Evolutionary conservation across 1,284 basidiomycete species (phyloP).

Genomic region (Sporisorium exsertum): DNA sequence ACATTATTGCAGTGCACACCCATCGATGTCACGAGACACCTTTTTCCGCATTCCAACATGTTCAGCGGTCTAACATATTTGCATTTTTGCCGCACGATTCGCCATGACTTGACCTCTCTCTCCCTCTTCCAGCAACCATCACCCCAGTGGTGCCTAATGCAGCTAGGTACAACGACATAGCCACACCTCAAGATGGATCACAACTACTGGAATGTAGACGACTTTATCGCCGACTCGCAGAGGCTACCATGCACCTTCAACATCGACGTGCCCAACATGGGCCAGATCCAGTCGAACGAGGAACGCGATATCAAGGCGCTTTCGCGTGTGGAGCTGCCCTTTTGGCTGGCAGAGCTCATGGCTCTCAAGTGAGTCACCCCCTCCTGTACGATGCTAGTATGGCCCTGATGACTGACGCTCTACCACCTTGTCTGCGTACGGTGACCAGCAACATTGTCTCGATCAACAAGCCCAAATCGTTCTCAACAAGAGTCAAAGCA

Average conservation of each 20-base stretch:
- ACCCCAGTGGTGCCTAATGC: not conserved
- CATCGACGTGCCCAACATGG: constrained; percentile 64
- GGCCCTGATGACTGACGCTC: not conserved
- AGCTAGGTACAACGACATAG: not conserved
- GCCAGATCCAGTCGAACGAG: constrained; percentile 60
- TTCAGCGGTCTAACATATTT: not conserved
- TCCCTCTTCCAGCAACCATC: not conserved
- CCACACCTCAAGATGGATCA: constrained; percentile 52
- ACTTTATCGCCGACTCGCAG: constrained; percentile 61
- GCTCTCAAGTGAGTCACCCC: constrained; percentile 59
- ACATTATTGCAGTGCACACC: not conserved
- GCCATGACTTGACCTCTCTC: not conserved
- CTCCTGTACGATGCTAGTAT: not conserved
- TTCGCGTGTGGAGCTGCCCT: constrained; percentile 63
- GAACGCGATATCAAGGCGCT: constrained; percentile 59
- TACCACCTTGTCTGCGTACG: not conserved
- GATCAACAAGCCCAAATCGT: constrained; percentile 63
- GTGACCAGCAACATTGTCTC: constrained; percentile 55
- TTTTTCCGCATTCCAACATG: not conserved
- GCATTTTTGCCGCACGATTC: not conserved
- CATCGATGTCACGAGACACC: too few species aligned
- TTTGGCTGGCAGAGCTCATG: constrained; percentile 66
- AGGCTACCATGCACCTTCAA: constrained; percentile 63
- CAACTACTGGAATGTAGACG: constrained; percentile 65
- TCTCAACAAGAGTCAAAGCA: constrained; percentile 55